Evolutionary conservation across 192 early-diverging fungal species (phyloP).

Genomic region (Podochytrium sp.): DNA sequence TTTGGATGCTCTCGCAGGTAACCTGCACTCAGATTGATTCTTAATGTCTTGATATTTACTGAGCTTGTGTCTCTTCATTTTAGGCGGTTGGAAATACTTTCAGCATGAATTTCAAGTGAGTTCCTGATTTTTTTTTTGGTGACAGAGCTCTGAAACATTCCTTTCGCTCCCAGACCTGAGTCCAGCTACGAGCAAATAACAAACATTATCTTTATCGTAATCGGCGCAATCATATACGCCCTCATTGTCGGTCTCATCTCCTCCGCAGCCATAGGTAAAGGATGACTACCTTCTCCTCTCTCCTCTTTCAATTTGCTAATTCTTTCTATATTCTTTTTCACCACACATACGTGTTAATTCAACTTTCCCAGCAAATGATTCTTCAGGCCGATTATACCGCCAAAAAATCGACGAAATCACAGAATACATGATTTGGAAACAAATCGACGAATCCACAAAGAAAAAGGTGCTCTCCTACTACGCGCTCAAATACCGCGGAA

Average conservation of each 20-base stretch:
- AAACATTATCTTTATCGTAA: conserved; percentile 5
- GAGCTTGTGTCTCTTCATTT: not conserved
- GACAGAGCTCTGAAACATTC: not conserved
- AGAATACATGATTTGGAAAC: conserved; percentile 15
- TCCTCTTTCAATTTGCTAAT: no score
- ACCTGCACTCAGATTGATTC: not conserved
- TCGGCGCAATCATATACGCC: conserved; percentile 7
- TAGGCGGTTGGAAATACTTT: conserved; percentile 13
- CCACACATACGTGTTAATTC: no score
- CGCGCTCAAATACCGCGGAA: conserved; percentile 39
- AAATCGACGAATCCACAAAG: conserved; percentile 4
- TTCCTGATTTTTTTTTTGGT: not conserved
- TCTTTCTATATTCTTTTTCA: no score
- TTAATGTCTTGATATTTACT: not conserved
- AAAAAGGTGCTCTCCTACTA: conserved; percentile 34
- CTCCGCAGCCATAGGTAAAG: conserved; percentile 15
- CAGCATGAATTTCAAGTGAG: conserved; percentile 10
- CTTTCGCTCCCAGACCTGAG: not conserved
- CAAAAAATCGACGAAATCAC: conserved; percentile 16
- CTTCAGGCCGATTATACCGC: conserved; percentile 5
- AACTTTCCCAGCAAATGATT: not conserved
- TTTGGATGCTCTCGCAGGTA: conserved; percentile 20
- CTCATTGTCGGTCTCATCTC: conserved; percentile 14
- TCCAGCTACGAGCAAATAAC: not conserved
- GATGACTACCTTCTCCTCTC: no score